These are phyloP conservation scores for Cercospora janseana DNA, from an alignment of 2,329 filamentous ascomycete species.

Conservation along the genomic window DNA sequence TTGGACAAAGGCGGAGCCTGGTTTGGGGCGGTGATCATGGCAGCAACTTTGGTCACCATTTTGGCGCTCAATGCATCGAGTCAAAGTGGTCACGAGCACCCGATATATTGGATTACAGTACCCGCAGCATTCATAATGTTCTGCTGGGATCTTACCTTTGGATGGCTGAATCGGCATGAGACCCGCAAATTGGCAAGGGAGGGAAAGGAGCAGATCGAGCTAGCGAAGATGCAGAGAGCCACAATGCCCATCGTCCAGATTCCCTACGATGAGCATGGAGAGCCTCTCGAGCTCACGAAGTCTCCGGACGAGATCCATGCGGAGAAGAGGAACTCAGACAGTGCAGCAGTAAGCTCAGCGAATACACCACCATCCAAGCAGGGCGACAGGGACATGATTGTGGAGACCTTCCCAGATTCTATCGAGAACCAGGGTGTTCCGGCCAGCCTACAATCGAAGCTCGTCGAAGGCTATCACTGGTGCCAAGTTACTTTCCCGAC, in stretches of 20 bases:
- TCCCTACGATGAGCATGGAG: constrained; percentile 11
- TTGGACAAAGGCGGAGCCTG: constrained; percentile 64
- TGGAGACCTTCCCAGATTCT: neutral
- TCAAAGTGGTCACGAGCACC: constrained; percentile 50
- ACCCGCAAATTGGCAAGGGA: constrained; percentile 62
- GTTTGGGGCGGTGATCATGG: constrained; percentile 66
- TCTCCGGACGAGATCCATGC: constrained; percentile 8
- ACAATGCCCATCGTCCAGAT: neutral
- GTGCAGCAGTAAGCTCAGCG: neutral
- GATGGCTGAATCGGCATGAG: constrained; percentile 62
- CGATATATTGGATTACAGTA: constrained; percentile 67
- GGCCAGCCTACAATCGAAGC: constrained; percentile 55
- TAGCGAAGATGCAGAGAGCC: constrained; percentile 44
- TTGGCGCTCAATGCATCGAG: constrained; percentile 64
- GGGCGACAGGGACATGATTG: neutral
- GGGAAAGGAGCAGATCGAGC: constrained; percentile 50
- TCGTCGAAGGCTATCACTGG: constrained; percentile 54
- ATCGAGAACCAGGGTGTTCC: constrained; percentile 12
- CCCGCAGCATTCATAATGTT: constrained; percentile 69
- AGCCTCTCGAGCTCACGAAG: constrained; percentile 2
- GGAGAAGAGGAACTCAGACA: neutral
- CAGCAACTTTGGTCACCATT: constrained; percentile 63
- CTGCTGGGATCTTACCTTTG: constrained; percentile 63
- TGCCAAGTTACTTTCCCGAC: constrained; percentile 69
- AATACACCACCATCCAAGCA: neutral